Conservation (phyloP, 1,284 basidiomycete genomes). For the Hymenochaete sp. region DNA sequence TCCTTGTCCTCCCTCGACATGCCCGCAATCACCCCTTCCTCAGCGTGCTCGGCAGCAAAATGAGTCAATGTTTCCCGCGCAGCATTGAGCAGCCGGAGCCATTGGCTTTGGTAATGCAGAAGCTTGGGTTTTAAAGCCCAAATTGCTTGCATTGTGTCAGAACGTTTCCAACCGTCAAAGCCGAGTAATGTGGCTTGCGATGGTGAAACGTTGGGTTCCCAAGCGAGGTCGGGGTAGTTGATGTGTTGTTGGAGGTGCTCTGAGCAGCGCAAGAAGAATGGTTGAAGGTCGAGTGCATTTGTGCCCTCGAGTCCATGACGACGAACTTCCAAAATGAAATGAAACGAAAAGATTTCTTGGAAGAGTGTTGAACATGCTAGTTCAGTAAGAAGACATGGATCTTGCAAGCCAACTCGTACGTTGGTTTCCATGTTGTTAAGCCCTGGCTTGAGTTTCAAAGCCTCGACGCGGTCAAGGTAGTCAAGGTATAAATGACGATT, state of each 20-base stretch:
- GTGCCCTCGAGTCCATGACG: conserved; percentile 5
- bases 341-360: conserved; percentile 24
- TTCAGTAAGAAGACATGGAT: conserved; percentile 30
- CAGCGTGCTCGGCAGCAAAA: conserved; percentile 1
- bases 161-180: background rate
- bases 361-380: conserved; percentile 28
- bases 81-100: background rate
- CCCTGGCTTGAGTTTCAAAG: conserved; percentile 23
- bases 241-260: conserved; percentile 22
- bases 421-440: conserved; percentile 27
- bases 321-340: conserved; percentile 26
- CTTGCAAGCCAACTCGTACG: conserved; percentile 25
- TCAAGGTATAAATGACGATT: conserved; percentile 19
- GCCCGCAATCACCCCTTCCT: background rate
- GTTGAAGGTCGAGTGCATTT: conserved; percentile 24
- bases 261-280: conserved; percentile 22
- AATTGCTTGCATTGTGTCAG: background rate
- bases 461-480: conserved; percentile 23
- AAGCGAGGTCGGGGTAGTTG: conserved; percentile 19
- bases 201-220: conserved; percentile 12
- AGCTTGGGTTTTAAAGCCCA: background rate
- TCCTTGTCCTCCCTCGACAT: background rate
- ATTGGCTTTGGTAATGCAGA: background rate
- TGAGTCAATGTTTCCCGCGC: conserved; percentile 1
- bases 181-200: conserved; percentile 11